Evolutionary conservation across 2,329 filamentous ascomycete genomes (phyloP), one percentile per base, ranked within the genome.

Genomic region (Trichoderma aggressivum): DNA sequence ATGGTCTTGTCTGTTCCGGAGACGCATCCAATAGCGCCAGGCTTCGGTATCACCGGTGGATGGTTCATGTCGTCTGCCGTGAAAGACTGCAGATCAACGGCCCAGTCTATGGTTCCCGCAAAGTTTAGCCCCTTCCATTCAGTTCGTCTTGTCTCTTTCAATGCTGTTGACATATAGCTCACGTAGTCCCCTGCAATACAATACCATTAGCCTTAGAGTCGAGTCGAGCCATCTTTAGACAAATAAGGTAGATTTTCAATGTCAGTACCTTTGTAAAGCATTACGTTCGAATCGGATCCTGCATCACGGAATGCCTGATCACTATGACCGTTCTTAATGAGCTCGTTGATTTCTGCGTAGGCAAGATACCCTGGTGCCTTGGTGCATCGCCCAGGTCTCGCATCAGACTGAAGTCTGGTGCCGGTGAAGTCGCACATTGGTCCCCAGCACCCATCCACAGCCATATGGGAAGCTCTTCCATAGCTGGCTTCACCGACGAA

Each of bases 211-310:
- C 10, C 10, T 34, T 10, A 34, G 30, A 32, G 32, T 34, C 32
- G 32, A 34, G 11, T 34, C 8, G 8, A 34, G 5, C 32, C 10
- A 34, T 32, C 30, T 32, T 32, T 11, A 34, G 10, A 34, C 32
- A 34, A 34, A 11, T 2, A 34, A 43, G 39, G 36, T 3, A 12
- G n/a, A 6, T 1, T 11, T 10, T 50, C 43, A 50, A 6, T 5
- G 12, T n/a, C n/a, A n/a, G n/a, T 34, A 24, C 53, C 53, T 24
- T 69, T 59, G 26, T 69, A 66, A 24, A 65, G 53, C 8, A 55
- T 39, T 50, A 68, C 71, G 4, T 73, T 21, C 32, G 73, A 73
- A 11, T 73, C 74, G 11, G 76, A 71, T 30, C n/a, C 3, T 2
- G 12, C 36, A 6, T 32, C 69, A 58, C 47, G 26, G 16, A 30